Evolutionary conservation across 805 yeast species (phyloP).

Genomic region (Wickerhamomyces bisporus): DNA sequence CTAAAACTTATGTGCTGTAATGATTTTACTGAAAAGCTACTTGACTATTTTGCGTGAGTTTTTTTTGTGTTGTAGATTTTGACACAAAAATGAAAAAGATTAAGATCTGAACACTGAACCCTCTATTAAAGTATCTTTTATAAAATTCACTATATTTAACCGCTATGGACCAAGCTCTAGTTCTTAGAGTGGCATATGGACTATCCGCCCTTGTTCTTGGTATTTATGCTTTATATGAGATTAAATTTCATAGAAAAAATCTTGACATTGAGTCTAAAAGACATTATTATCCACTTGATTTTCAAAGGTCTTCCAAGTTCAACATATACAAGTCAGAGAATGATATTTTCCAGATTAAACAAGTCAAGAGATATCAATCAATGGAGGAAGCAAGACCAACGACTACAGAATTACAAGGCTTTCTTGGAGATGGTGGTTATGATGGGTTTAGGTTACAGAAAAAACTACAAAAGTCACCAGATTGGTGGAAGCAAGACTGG

Average conservation of each 20-base stretch:
- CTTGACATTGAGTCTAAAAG: not conserved
- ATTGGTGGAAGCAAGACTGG: conserved; percentile 1
- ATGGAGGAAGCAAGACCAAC: no score
- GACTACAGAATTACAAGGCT: no score
- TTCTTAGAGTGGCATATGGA: not conserved
- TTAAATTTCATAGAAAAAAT: not conserved
- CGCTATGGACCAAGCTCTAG: not conserved
- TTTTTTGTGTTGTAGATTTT: no score
- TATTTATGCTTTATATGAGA: not conserved
- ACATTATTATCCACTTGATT: not conserved
- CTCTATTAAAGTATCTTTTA: no score
- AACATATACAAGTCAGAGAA: not conserved
- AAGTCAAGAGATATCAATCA: not conserved
- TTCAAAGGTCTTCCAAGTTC: not conserved
- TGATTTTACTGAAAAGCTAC: no score
- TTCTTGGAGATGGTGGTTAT: not conserved
- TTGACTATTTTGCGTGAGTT: no score
- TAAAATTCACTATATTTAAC: no score
- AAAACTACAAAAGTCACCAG: not conserved
- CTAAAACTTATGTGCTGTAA: no score
- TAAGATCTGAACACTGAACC: no score
- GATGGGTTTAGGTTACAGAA: not conserved
- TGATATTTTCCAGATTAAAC: not conserved
- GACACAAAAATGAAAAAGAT: no score
- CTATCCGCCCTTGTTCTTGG: not conserved